phyloP scores from a whole-genome alignment of 768 basidiomycete genomes.

The Lactarius vividus region DNA sequence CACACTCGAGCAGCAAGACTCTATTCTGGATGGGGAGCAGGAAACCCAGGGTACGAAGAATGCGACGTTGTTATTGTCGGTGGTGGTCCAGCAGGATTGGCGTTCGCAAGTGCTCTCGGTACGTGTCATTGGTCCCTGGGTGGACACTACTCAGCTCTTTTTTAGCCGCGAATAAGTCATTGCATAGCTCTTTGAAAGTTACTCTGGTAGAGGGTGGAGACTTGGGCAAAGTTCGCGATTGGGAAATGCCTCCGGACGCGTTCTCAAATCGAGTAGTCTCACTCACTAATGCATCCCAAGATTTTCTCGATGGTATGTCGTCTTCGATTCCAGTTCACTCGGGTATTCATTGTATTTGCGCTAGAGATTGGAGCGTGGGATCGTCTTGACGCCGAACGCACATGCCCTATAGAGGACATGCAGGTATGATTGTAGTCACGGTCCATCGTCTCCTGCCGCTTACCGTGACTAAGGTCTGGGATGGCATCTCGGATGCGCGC shows the following conservation, averaged over 20 bases:
- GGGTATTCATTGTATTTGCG: background rate
- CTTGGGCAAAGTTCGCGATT: slow-evolving; percentile 61
- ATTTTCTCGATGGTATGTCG: slow-evolving; percentile 59
- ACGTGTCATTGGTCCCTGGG: slow-evolving; percentile 28
- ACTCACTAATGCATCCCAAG: slow-evolving; percentile 70
- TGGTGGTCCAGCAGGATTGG: slow-evolving; percentile 89
- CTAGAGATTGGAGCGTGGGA: slow-evolving; percentile 84
- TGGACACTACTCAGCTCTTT: background rate
- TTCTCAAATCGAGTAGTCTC: slow-evolving; percentile 88
- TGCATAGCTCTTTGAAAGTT: slow-evolving; percentile 56
- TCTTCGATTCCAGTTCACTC: background rate
- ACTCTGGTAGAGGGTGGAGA: slow-evolving; percentile 82
- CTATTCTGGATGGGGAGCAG: background rate
- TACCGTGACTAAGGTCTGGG: slow-evolving; percentile 68
- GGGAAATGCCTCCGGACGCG: slow-evolving; percentile 52
- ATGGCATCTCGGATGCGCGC: slow-evolving; percentile 79
- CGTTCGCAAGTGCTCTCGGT: slow-evolving; percentile 87
- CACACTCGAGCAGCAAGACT: background rate
- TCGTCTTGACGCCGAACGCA: slow-evolving; percentile 64
- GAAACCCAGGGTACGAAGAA: slow-evolving; percentile 37
- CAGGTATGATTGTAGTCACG: slow-evolving; percentile 49
- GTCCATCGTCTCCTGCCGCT: slow-evolving; percentile 15
- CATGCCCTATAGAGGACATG: slow-evolving; percentile 78
- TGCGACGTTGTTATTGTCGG: slow-evolving; percentile 93
- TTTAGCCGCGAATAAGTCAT: slow-evolving; percentile 51